A percentile compares a stretch with the other conserved stretches of the same genome.
Evolutionary conservation across 495 filamentous ascomycete genomes (phyloP).

Genomic region (Penicillium soppii): DNA sequence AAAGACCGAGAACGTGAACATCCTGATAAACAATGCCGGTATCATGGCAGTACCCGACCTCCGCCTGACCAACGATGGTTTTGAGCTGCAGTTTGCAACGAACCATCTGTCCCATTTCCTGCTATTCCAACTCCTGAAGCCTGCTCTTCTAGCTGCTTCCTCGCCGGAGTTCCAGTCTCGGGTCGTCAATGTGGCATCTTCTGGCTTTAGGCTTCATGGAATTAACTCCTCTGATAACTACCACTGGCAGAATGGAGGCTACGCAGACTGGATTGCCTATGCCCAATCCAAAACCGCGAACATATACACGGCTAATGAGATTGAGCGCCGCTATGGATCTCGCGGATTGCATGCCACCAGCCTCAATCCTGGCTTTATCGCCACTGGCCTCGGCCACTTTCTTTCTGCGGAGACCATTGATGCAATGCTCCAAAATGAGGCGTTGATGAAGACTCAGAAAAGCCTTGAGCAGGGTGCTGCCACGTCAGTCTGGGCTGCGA

Average conservation of each 20-base stretch:
- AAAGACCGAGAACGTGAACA: constrained; percentile 13
- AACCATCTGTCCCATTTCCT: constrained; percentile 49
- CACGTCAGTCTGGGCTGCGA: not conserved
- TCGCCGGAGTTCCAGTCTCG: constrained; percentile 35
- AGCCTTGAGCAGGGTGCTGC: not conserved
- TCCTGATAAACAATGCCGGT: not conserved
- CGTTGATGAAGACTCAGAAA: not conserved
- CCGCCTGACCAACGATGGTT: constrained; percentile 37
- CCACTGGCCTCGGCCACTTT: not conserved
- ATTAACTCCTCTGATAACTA: constrained; percentile 17
- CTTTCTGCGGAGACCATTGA: not conserved
- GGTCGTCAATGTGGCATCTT: constrained; percentile 34
- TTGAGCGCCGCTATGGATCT: not conserved
- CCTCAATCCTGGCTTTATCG: not conserved
- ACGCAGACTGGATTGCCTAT: not conserved
- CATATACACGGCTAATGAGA: not conserved
- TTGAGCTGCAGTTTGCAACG: constrained; percentile 41
- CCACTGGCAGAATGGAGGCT: constrained; percentile 4
- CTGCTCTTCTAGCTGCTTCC: constrained; percentile 31
- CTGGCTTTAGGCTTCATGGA: constrained; percentile 32
- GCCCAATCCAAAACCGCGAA: not conserved
- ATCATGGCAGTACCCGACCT: not conserved
- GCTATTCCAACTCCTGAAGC: constrained; percentile 40
- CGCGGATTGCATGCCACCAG: not conserved
- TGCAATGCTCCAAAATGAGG: not conserved